Base-by-base conservation (phyloP, 768 basidiomycete genomes). In the Coprinopsis sp. region DNA sequence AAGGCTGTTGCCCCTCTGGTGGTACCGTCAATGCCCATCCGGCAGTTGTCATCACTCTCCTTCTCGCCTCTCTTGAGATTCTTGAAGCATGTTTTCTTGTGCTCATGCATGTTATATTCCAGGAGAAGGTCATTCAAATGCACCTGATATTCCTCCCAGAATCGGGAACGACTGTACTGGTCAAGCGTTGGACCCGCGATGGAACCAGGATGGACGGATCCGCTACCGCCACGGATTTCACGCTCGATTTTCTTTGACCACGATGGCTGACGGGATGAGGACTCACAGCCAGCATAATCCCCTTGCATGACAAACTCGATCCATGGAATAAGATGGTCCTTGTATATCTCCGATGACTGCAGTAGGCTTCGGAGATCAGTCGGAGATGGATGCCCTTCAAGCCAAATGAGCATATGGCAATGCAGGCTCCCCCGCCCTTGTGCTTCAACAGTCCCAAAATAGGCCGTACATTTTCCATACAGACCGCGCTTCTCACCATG, bases 401-500 rank as follows among this genome's bases (percentile, higher is more conserved):
- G 25, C 51, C 51, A 52, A 1, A 52, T 22, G 6, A 54, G 31
- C 50, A 54, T 51, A 27, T 54, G 53, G 33, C 50, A 51, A 37
- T 54, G 53, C 4, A 54, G 24, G 18, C 39, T 41, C 12, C 39
- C 39, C 14, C 39, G 18, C 8, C 39, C 39, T 25, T 41, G 39
- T 3, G 53, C 49, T 28, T 54, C 53, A 5, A 54, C 53, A 6
- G 47, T 51, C 1, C 53, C 50, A 37, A 44, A 54, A 30, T 54
- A 54, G 1, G 41, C 46, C 2, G 25, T 27, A 16, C 53, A 54
- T 4, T 27, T 21, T 1, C 53, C 50, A 31, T 37, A 54, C 7
- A 46, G 10, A 2, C 51, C 50, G 4, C 12, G 34, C 4, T 33
- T 21, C 18, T 31, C n/a, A 13, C 47, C 50, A 46, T 51, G 33